These are phyloP conservation scores for Populus ilicifolia DNA, from an alignment of 345 rosid species.

Conservation along the genomic window DNA sequence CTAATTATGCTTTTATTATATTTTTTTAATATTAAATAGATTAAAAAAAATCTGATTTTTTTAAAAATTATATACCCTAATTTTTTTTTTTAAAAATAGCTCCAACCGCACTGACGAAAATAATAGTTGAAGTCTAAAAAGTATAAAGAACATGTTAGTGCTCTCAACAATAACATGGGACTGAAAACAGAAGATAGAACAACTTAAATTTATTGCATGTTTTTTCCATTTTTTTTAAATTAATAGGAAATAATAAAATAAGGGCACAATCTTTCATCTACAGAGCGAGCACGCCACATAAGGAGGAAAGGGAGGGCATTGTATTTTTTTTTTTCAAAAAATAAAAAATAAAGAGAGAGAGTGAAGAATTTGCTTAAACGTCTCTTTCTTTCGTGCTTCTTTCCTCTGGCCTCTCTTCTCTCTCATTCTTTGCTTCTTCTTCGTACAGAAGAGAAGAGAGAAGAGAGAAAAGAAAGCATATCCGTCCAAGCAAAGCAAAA, in stretches of 20 bases:
- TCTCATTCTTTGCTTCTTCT: constrained; percentile 36
- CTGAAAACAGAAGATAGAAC: constrained; percentile 19
- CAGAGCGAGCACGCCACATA: background rate
- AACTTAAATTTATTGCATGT: background rate
- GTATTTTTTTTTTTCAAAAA: background rate
- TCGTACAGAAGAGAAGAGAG: background rate
- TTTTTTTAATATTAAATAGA: no score
- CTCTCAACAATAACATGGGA: background rate
- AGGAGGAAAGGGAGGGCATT: background rate
- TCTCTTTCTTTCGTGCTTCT: background rate
- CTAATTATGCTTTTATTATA: no score
- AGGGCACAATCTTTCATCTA: background rate
- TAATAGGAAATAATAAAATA: background rate
- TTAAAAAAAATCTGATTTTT: no score
- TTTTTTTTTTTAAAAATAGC: no score
- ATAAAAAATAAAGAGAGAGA: background rate
- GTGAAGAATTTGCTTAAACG: constrained; percentile 11
- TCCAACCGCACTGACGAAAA: no score
- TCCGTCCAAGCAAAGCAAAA: background rate
- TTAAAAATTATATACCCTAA: no score
- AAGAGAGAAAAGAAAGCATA: background rate
- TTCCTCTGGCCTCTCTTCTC: constrained; percentile 2
- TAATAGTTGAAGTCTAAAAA: no score
- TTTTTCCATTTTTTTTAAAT: background rate
- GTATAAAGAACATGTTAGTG: background rate